Evolutionary conservation across 225 moss, liverwort and hornwort genomes (phyloP).

Genomic region (Marchantia paleacea): DNA sequence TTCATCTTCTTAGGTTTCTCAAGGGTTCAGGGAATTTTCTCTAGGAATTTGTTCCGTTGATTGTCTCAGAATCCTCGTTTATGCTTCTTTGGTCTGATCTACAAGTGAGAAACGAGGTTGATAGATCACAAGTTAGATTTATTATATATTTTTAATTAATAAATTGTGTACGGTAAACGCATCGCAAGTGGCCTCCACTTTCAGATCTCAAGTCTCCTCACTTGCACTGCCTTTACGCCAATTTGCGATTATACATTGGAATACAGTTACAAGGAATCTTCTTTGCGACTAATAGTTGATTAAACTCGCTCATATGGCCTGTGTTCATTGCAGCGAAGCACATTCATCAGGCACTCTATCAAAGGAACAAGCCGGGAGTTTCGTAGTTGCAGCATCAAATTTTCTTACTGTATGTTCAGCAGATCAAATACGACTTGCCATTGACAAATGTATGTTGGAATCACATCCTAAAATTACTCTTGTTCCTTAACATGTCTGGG

Average conservation of each 20-base stretch:
- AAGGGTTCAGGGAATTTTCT: not conserved
- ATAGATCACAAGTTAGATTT: not conserved
- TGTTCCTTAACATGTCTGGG: too few relatives aligned
- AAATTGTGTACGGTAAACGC: too few relatives aligned
- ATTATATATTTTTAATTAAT: too few relatives aligned
- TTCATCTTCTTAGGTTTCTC: not conserved
- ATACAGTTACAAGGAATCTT: not conserved
- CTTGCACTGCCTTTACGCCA: not conserved
- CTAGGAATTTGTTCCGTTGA: not conserved
- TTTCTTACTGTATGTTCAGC: constrained; percentile 69
- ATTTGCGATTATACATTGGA: too few relatives aligned
- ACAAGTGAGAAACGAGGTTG: not conserved
- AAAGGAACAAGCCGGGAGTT: constrained; percentile 77
- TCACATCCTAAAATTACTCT: not conserved
- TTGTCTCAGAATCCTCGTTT: not conserved
- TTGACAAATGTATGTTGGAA: constrained; percentile 82
- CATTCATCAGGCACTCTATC: constrained; percentile 61
- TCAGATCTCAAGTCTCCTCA: not conserved
- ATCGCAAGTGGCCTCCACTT: not conserved
- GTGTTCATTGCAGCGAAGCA: constrained; percentile 57
- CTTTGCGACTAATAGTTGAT: not conserved
- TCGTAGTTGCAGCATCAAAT: constrained; percentile 56
- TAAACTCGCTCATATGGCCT: not conserved
- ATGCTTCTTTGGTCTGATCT: not conserved
- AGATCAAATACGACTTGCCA: constrained; percentile 86